These are phyloP conservation scores for Pseudogymnoascus sp. DNA, from an alignment of 2,329 filamentous ascomycete species.

Conservation along the genomic window DNA sequence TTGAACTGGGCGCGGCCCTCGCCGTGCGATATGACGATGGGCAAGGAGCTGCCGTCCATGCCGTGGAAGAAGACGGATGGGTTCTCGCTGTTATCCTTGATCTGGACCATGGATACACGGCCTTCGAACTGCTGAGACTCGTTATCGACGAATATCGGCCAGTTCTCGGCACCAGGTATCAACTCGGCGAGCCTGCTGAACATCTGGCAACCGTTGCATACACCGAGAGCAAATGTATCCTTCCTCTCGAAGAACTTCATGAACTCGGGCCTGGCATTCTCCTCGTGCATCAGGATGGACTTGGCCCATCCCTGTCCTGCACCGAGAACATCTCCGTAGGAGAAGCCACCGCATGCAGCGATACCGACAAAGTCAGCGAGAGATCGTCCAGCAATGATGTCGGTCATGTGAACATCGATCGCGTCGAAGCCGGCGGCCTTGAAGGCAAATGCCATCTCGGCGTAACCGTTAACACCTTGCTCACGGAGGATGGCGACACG, in stretches of 20 bases:
- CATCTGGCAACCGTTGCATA: constrained; percentile 98
- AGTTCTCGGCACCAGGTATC: constrained; percentile 74
- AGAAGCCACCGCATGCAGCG: constrained; percentile 94
- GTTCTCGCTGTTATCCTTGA: constrained; percentile 52
- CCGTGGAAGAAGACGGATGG: constrained; percentile 83
- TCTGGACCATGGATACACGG: constrained; percentile 75
- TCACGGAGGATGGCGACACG: constrained; percentile 89
- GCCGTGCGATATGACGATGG: constrained; percentile 83
- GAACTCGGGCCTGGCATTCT: constrained; percentile 68
- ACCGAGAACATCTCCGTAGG: constrained; percentile 78
- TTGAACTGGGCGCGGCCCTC: constrained; percentile 75
- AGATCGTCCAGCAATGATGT: constrained; percentile 72
- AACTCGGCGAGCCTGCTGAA: constrained; percentile 72
- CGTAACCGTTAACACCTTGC: constrained; percentile 89
- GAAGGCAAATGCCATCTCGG: constrained; percentile 98
- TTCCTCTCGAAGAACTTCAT: constrained; percentile 75
- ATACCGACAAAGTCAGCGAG: constrained; percentile 79
- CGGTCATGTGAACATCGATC: constrained; percentile 94
- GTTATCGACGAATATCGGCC: constrained; percentile 85
- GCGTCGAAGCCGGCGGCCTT: constrained; percentile 82
- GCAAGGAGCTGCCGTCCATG: constrained; percentile 74
- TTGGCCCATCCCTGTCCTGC: constrained; percentile 97
- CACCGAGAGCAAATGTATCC: constrained; percentile 86
- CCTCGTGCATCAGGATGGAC: constrained; percentile 75
- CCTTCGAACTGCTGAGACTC: constrained; percentile 83